phyloP scores from a whole-genome alignment of 2,329 filamentous ascomycete species.

The Endoconidiophora laricicola region DNA sequence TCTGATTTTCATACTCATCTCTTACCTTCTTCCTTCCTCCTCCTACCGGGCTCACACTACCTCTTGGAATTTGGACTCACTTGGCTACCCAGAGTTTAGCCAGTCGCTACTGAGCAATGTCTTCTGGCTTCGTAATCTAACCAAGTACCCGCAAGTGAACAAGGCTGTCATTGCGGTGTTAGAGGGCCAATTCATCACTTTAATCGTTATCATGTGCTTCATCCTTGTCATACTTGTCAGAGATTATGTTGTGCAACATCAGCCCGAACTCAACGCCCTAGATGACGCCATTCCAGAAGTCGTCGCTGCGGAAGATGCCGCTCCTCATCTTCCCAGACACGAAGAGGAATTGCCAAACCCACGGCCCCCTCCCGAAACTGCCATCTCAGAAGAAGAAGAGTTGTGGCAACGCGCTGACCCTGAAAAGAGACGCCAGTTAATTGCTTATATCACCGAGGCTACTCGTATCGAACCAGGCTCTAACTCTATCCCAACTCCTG shows the following conservation, averaged over 20 bases:
- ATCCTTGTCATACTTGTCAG: slow-evolving; percentile 93
- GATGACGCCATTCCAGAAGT: background rate
- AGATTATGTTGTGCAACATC: slow-evolving; percentile 96
- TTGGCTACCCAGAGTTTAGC: slow-evolving; percentile 14
- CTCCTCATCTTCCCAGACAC: background rate
- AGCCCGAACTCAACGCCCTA: slow-evolving; percentile 76
- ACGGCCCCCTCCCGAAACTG: too few species aligned
- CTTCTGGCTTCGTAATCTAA: slow-evolving; percentile 41
- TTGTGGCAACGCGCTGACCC: background rate
- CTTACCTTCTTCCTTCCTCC: slow-evolving; percentile 2
- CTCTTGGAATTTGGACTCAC: background rate
- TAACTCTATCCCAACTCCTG: too few species aligned
- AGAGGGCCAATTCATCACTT: slow-evolving; percentile 86
- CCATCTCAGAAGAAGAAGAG: too few species aligned
- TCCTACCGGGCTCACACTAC: slow-evolving; percentile 3
- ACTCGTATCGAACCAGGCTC: too few species aligned
- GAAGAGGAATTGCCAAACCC: too few species aligned
- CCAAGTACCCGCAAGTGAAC: slow-evolving; percentile 56
- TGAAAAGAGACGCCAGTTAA: too few species aligned
- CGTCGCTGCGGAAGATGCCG: background rate
- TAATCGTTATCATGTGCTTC: slow-evolving; percentile 81
- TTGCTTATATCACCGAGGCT: too few species aligned
- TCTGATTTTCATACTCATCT: slow-evolving; percentile 3
- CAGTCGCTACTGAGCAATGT: slow-evolving; percentile 41
- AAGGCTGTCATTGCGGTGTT: slow-evolving; percentile 64